phyloP scores from a whole-genome alignment of 352 stramenopile genomes.

The Phytopythium vexans region DNA sequence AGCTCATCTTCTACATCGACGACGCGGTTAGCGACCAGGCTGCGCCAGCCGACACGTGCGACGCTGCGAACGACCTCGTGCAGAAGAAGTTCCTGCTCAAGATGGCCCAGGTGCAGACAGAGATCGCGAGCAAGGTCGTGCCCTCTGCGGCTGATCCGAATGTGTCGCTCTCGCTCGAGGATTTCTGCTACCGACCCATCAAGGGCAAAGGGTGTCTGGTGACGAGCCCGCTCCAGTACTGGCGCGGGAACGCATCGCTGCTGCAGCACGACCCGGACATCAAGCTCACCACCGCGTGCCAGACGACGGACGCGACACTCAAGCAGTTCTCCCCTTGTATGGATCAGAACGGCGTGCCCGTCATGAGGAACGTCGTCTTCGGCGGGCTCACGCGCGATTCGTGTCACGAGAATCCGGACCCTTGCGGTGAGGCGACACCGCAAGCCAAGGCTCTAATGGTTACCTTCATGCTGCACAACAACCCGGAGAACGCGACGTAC shows the following conservation, averaged over 20 bases:
- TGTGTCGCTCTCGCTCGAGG: slow-evolving; percentile 44
- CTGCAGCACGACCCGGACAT: slow-evolving; percentile 69
- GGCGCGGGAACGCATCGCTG: slow-evolving; percentile 52
- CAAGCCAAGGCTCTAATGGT: slow-evolving; percentile 76
- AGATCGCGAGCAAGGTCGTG: slow-evolving; percentile 38
- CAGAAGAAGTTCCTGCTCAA: slow-evolving; percentile 51
- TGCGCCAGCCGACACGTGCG: slow-evolving; percentile 10
- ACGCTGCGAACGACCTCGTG: slow-evolving; percentile 48
- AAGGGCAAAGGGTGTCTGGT: slow-evolving; percentile 76
- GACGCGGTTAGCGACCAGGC: not conserved
- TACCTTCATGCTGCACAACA: slow-evolving; percentile 86
- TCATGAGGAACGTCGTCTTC: slow-evolving; percentile 89
- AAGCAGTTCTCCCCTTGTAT: slow-evolving; percentile 72
- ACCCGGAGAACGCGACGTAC: slow-evolving; percentile 71
- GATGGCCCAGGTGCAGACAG: slow-evolving; percentile 60
- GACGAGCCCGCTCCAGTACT: slow-evolving; percentile 84
- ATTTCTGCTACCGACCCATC: slow-evolving; percentile 82
- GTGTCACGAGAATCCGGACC: slow-evolving; percentile 78
- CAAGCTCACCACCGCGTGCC: slow-evolving; percentile 85
- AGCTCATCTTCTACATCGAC: slow-evolving; percentile 82
- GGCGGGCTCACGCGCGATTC: slow-evolving; percentile 58
- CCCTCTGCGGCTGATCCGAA: slow-evolving; percentile 18
- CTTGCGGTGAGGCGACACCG: slow-evolving; percentile 76
- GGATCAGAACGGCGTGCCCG: slow-evolving; percentile 87
- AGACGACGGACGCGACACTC: slow-evolving; percentile 61